phyloP scores from a whole-genome alignment of 2,329 filamentous ascomycete genomes.

The Colletotrichum sp. region DNA sequence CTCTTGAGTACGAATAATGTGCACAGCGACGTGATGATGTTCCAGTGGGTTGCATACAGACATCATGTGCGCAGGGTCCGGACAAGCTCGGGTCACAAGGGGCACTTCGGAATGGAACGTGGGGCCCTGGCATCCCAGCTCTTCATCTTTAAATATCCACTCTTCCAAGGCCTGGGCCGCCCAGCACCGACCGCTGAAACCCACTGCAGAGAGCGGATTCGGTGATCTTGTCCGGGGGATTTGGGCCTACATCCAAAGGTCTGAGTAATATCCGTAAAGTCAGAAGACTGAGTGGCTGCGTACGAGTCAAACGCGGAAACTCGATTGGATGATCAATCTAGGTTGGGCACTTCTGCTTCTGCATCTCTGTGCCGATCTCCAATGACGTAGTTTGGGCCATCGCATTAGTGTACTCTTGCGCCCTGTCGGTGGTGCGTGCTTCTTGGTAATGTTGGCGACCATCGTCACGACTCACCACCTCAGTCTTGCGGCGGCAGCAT shows the following conservation, averaged over 20 bases:
- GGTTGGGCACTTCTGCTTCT: not conserved
- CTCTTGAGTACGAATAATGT: not conserved
- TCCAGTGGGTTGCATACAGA: not conserved
- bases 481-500: not conserved
- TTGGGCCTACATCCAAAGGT: not conserved
- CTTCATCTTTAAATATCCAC: not conserved
- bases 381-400: not conserved
- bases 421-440: not conserved
- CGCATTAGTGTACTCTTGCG: not conserved
- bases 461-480: not conserved
- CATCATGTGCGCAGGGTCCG: not conserved
- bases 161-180: not conserved
- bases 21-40: not conserved
- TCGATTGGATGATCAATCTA: not conserved
- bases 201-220: not conserved
- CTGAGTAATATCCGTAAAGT: not conserved
- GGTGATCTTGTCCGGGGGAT: not conserved
- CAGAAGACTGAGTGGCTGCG: not conserved
- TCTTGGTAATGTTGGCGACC: not conserved
- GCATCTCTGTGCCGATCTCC: not conserved
- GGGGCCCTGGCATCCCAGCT: not conserved
- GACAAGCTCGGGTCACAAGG: not conserved
- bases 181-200: not conserved
- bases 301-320: not conserved
- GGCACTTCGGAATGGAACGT: not conserved